phyloP scores from a whole-genome alignment of 2,329 filamentous ascomycete species.

The Spiromastix sp. region DNA sequence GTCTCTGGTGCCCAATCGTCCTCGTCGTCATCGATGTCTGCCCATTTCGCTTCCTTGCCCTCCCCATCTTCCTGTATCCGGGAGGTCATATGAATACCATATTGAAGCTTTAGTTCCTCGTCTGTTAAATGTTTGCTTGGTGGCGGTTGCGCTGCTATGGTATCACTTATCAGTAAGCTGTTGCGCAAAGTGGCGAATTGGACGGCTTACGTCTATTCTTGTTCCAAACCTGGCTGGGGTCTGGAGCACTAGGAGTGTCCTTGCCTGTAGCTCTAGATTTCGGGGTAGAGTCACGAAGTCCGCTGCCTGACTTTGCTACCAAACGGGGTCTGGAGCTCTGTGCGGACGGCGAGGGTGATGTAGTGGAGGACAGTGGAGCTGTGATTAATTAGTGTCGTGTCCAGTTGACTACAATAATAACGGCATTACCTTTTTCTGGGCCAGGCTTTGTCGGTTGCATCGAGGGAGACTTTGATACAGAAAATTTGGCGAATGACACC shows the following conservation, averaged over 20 bases:
- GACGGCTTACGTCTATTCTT: constrained; percentile 49
- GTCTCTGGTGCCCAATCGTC: constrained; percentile 59
- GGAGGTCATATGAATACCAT: constrained; percentile 57
- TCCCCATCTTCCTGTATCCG: constrained; percentile 52
- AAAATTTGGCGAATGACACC: constrained; percentile 56
- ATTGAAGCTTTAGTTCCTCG: constrained; percentile 58
- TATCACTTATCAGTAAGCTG: constrained; percentile 5
- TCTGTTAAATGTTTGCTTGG: constrained; percentile 57
- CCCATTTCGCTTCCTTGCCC: constrained; percentile 56
- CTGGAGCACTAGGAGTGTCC: constrained; percentile 43
- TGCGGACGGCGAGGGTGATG: constrained; percentile 22
- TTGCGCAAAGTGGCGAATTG: background rate
- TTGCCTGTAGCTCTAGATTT: constrained; percentile 37
- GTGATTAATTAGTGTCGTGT: no score
- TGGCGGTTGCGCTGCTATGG: constrained; percentile 40
- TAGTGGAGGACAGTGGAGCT: constrained; percentile 28
- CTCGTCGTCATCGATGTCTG: constrained; percentile 59
- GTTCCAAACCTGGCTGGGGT: constrained; percentile 61
- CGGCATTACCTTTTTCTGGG: constrained; percentile 46
- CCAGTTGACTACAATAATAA: no score
- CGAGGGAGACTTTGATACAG: constrained; percentile 52
- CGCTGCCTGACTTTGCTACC: constrained; percentile 51
- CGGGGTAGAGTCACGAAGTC: constrained; percentile 40
- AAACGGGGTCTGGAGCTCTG: constrained; percentile 47
- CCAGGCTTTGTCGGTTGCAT: constrained; percentile 37